A percentile compares a stretch with the other conserved stretches of the same genome.
These are phyloP conservation scores for Cicer pinnatifidum DNA, from an alignment of 306 rosid species.

Conservation along the genomic window DNA sequence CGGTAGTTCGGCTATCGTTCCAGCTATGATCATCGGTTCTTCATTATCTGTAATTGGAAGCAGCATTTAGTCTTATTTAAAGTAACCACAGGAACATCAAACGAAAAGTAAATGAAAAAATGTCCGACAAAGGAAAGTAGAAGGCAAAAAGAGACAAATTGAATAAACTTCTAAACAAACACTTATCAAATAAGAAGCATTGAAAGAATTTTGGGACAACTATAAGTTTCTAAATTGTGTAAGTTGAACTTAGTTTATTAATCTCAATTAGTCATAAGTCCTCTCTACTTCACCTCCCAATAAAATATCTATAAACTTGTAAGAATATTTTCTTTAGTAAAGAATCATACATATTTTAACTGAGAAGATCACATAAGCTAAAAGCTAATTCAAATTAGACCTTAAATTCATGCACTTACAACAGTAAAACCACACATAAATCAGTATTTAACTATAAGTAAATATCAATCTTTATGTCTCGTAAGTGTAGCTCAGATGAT, in stretches of 20 bases:
- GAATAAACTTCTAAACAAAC: background rate
- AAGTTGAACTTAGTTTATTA: too few species aligned
- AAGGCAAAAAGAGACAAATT: background rate
- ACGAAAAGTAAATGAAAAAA: background rate
- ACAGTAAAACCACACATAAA: background rate
- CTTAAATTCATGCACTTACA: slow-evolving; percentile 12
- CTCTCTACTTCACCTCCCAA: background rate
- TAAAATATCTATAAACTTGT: background rate
- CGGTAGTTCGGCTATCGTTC: slow-evolving; percentile 43
- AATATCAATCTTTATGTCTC: background rate
- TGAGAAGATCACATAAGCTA: background rate
- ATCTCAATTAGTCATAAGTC: background rate
- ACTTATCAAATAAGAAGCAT: background rate
- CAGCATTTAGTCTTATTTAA: slow-evolving; percentile 3
- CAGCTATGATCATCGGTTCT: slow-evolving; percentile 54
- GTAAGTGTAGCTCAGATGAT: too few species aligned
- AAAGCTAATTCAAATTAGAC: background rate
- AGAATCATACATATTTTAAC: background rate
- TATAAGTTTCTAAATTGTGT: background rate
- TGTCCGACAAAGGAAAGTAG: background rate
- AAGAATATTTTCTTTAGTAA: background rate
- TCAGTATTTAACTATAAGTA: background rate
- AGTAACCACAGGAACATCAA: background rate
- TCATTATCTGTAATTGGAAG: slow-evolving; percentile 57
- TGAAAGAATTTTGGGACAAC: background rate